These are phyloP conservation scores for Euphorbia schlechtendalii DNA, from an alignment of 441 rosid genomes.

Conservation along the genomic window DNA sequence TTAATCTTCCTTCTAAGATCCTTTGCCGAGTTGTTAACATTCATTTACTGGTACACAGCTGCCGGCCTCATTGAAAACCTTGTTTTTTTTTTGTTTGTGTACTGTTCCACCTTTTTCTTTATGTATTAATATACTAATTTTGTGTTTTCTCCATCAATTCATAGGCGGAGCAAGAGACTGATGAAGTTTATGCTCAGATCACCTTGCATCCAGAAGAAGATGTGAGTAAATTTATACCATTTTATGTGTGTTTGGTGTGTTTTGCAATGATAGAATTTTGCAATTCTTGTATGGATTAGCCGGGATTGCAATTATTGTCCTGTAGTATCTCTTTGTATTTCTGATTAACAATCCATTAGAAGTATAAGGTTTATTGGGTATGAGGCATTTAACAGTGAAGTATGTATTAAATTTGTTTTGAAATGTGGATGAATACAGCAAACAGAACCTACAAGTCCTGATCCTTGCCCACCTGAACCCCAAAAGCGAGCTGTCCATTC, in stretches of 20 bases:
- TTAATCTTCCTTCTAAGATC: conserved; percentile 66
- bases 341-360: not conserved
- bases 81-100: not conserved
- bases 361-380: not conserved
- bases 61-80: not conserved
- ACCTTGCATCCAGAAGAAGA: conserved; percentile 61
- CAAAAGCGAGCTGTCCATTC: conserved; percentile 43
- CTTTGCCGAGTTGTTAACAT: conserved; percentile 71
- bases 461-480: conserved; percentile 37
- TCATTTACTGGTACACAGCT: conserved; percentile 42
- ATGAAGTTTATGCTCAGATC: conserved; percentile 87
- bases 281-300: no score
- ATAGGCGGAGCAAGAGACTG: conserved; percentile 80
- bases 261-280: conserved; percentile 1
- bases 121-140: not conserved
- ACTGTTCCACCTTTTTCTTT: conserved; percentile 3
- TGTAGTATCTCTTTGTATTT: not conserved
- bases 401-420: conserved; percentile 9
- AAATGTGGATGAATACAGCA: conserved; percentile 31
- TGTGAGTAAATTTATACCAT: conserved; percentile 33
- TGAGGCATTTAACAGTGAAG: not conserved
- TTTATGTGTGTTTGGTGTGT: not conserved
- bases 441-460: conserved; percentile 49
- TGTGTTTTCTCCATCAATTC: conserved; percentile 12
- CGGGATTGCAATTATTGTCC: not conserved